A percentile compares a stretch with the other conserved stretches of the same genome.
phyloP scores from a whole-genome alignment of 345 rosid species.

The Triadica sebifera region DNA sequence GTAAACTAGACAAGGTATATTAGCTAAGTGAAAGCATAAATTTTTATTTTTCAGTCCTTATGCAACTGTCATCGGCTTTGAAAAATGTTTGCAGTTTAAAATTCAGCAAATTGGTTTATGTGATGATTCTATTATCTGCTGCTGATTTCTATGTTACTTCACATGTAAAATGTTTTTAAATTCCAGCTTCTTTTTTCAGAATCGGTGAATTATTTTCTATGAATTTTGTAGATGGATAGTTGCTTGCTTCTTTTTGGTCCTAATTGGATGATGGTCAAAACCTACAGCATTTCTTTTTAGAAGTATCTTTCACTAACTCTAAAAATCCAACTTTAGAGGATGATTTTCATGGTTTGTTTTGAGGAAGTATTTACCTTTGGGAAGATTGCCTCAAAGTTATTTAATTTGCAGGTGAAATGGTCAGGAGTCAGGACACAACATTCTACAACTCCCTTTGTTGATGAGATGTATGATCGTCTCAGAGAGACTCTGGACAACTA shows the following conservation, averaged over 20 bases:
- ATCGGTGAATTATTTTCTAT: too few species aligned
- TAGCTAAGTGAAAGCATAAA: not conserved
- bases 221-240: too few species aligned
- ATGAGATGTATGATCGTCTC: constrained; percentile 88
- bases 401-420: constrained; percentile 82
- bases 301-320: too few species aligned
- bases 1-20: constrained; percentile 88
- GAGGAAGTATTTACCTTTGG: too few species aligned
- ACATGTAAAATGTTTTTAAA: too few species aligned
- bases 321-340: too few species aligned
- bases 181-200: too few species aligned
- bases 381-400: constrained; percentile 14
- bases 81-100: not conserved
- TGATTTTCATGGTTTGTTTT: too few species aligned
- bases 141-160: not conserved
- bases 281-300: too few species aligned
- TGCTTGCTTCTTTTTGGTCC: too few species aligned
- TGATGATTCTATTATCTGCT: not conserved
- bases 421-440: constrained; percentile 89
- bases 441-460: constrained; percentile 92
- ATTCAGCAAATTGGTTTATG: not conserved
- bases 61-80: not conserved
- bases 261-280: too few species aligned
- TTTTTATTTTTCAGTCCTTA: not conserved
- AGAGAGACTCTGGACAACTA: constrained; percentile 70